Evolutionary conservation across 805 yeast genomes (phyloP).

Genomic region (Wickerhamiella musiphila): DNA sequence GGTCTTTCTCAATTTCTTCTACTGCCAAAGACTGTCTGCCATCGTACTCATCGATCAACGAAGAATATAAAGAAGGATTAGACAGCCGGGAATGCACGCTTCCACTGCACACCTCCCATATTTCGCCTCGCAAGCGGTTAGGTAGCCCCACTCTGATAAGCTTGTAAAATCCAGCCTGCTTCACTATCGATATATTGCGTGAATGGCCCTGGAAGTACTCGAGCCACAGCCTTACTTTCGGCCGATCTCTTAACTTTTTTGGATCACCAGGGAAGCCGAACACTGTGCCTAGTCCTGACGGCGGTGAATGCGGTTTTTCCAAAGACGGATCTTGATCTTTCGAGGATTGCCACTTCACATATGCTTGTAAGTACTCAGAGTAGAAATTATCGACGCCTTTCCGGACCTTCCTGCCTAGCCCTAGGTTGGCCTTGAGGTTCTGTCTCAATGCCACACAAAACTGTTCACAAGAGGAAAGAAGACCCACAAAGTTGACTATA

Average conservation of each 20-base stretch:
- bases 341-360: slow-evolving; percentile 26
- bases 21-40: slow-evolving; percentile 58
- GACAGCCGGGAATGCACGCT: slow-evolving; percentile 58
- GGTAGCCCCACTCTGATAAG: slow-evolving; percentile 84
- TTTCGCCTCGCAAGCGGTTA: slow-evolving; percentile 83
- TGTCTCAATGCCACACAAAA: slow-evolving; percentile 56
- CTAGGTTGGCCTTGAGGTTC: slow-evolving; percentile 43
- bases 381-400: slow-evolving; percentile 54
- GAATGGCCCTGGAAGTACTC: slow-evolving; percentile 78
- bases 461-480: slow-evolving; percentile 59
- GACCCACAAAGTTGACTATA: slow-evolving; percentile 58
- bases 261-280: slow-evolving; percentile 88
- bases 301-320: slow-evolving; percentile 25
- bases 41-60: slow-evolving; percentile 39
- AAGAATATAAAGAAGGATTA: slow-evolving; percentile 40
- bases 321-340: slow-evolving; percentile 13
- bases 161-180: slow-evolving; percentile 62
- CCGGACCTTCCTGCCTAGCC: slow-evolving; percentile 37
- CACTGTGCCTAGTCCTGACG: slow-evolving; percentile 76
- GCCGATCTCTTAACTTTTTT: slow-evolving; percentile 53
- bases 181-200: slow-evolving; percentile 57
- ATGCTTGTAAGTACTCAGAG: slow-evolving; percentile 61
- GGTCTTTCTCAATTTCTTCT: slow-evolving; percentile 92
- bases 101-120: slow-evolving; percentile 89
- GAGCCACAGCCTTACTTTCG: slow-evolving; percentile 85